These are phyloP conservation scores for Fibroporia radiculosa DNA, from an alignment of 768 basidiomycete species.

Conservation along the genomic window DNA sequence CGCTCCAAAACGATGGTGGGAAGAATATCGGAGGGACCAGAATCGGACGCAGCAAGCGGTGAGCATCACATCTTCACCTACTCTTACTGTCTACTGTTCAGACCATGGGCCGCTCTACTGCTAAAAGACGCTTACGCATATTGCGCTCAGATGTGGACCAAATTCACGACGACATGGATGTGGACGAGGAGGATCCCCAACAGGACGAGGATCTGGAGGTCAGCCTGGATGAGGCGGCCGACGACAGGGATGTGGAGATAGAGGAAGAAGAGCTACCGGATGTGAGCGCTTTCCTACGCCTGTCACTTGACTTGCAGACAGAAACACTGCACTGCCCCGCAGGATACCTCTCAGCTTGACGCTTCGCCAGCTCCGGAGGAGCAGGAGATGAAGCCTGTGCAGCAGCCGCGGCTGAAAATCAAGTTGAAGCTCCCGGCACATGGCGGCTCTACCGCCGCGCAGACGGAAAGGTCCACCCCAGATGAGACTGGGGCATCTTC, in stretches of 20 bases:
- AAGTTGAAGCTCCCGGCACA: constrained; percentile 48
- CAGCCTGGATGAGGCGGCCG: constrained; percentile 24
- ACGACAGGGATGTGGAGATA: constrained; percentile 32
- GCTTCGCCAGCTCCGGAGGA: constrained; percentile 15
- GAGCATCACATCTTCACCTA: background rate
- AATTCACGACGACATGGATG: constrained; percentile 33
- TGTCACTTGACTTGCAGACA: background rate
- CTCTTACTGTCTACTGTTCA: background rate
- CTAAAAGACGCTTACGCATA: constrained; percentile 8
- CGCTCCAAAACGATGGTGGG: constrained; percentile 34
- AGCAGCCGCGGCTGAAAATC: constrained; percentile 46
- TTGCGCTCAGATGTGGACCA: constrained; percentile 28
- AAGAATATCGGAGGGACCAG: constrained; percentile 38
- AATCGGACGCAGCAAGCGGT: constrained; percentile 14
- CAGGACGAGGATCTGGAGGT: constrained; percentile 19
- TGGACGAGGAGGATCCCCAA: constrained; percentile 28
- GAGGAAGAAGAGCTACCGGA: constrained; percentile 22
- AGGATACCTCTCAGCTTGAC: constrained; percentile 28
- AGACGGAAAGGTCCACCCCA: constrained; percentile 14
- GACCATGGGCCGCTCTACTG: background rate
- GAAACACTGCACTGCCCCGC: background rate
- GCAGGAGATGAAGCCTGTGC: constrained; percentile 9
- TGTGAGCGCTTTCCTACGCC: constrained; percentile 7
- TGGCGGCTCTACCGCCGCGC: constrained; percentile 3
- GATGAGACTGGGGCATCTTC: constrained; percentile 10